These are phyloP conservation scores for Trifolium pratense DNA, from an alignment of 306 rosid species.

Conservation along the genomic window DNA sequence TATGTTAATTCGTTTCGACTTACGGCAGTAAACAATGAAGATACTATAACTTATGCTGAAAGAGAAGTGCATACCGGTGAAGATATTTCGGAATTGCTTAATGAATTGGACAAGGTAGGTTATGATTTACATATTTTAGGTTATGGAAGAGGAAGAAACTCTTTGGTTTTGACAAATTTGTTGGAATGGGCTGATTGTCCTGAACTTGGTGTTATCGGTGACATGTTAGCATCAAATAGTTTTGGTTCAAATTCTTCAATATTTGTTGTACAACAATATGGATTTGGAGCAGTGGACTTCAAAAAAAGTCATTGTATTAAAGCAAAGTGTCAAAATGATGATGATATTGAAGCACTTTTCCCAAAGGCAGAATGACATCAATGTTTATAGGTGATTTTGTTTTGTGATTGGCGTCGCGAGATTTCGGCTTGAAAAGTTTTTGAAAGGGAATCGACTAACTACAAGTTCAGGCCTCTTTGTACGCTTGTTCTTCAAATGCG, in stretches of 20 bases:
- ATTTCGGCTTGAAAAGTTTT: background rate
- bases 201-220: slow-evolving; percentile 27
- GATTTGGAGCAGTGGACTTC: slow-evolving; percentile 6
- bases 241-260: slow-evolving; percentile 31
- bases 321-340: background rate
- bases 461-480: background rate
- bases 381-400: background rate
- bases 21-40: slow-evolving; percentile 20
- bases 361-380: background rate
- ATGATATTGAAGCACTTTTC: background rate
- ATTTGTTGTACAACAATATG: slow-evolving; percentile 34
- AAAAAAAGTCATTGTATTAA: background rate
- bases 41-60: slow-evolving; percentile 34
- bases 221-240: slow-evolving; percentile 29
- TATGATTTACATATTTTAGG: slow-evolving; percentile 19
- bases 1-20: slow-evolving; percentile 45
- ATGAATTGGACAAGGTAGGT: background rate
- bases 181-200: slow-evolving; percentile 25
- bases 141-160: slow-evolving; percentile 16
- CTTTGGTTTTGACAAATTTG: background rate
- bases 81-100: slow-evolving; percentile 26
- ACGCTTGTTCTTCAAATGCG: background rate
- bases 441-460: background rate
- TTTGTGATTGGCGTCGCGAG: background rate
- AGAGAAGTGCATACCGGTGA: slow-evolving; percentile 42